Evolutionary conservation across 1,284 basidiomycete species (phyloP), one percentile per base, ranked within the genome.

Genomic region (Anthracocystis walkeri): DNA sequence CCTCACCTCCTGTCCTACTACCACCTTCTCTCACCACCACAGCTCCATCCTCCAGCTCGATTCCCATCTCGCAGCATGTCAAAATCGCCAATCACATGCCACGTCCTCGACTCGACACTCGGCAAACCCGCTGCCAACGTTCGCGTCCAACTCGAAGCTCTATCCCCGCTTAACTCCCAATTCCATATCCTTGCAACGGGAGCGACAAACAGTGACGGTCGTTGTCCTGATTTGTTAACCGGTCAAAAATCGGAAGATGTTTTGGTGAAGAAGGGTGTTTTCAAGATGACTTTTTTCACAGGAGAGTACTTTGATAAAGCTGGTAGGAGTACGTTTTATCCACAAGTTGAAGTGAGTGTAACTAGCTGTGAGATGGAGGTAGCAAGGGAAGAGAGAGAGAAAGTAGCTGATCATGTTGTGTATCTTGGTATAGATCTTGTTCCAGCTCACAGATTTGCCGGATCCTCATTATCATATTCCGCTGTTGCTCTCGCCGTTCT

Each of bases 401-500:
- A 18, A 11, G 18, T 6, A 21, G 8, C 40, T 44, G 33, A 29
- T 46, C 1, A 35, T 29, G 21, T 35, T 16, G 23, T 5, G 33
- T 33, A 2, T 33, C 8, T 7, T 7, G 11, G 11, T 31, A n/a
- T 63, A 82, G 81, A 80, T 82, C 46, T 21, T 73, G 20, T 83
- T 82, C 60, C 74, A 71, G 41, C 38, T 83, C 16, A 29, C 70
- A 6, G 58, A 71, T 7, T 44, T 55, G 16, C 77, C 81, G 18
- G 81, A 80, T 49, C 40, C 67, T 7, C 94, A 96, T 81, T 92
- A 95, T 83, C 94, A 97, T 80, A 92, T 97, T 69, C 95, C 95
- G 0, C 88, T 97, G 16, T 86, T 97, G 29, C 91, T 97, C 80
- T 95, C 92, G 84, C 94, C 94, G 7, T 95, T 92, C 86, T 92